A percentile compares a stretch with the other conserved stretches of the same genome.
These are phyloP conservation scores for Nevesoporus exiguus DNA, from an alignment of 768 basidiomycete species.

Conservation along the genomic window DNA sequence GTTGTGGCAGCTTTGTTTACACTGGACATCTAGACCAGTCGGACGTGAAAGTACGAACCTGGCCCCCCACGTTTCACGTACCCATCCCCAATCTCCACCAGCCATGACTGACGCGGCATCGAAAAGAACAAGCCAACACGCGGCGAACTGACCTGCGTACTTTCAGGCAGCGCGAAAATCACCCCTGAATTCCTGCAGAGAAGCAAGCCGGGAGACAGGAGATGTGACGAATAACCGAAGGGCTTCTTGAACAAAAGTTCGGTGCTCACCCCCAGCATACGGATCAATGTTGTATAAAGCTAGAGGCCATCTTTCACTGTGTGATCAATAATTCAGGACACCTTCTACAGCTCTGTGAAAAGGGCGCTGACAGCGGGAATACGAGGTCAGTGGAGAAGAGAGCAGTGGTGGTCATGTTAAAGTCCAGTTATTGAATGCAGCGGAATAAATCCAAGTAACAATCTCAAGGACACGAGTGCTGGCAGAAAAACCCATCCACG, in stretches of 20 bases:
- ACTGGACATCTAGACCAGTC: not conserved
- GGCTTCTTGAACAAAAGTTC: too few relatives aligned
- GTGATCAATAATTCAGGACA: conserved; percentile 6
- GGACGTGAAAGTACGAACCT: conserved; percentile 43
- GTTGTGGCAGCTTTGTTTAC: not conserved
- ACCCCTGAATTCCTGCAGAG: conserved; percentile 40
- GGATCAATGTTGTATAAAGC: conserved; percentile 76
- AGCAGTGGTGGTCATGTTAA: conserved; percentile 71
- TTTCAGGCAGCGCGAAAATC: conserved; percentile 19
- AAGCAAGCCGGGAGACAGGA: conserved; percentile 66
- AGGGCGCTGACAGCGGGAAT: conserved; percentile 60
- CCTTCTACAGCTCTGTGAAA: not conserved
- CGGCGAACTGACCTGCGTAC: conserved; percentile 43
- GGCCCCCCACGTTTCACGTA: conserved; percentile 80
- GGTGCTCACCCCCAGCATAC: conserved; percentile 81
- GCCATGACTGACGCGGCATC: conserved; percentile 49
- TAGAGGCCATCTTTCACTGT: conserved; percentile 89
- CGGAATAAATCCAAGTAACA: conserved; percentile 51
- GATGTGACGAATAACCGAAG: conserved; percentile 56
- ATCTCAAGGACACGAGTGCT: conserved; percentile 44
- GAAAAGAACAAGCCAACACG: conserved; percentile 47
- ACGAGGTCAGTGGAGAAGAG: conserved; percentile 77
- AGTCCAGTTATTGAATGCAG: conserved; percentile 48
- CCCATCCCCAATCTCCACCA: conserved; percentile 64
- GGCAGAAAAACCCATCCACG: conserved; percentile 33